Evolutionary conservation across 805 yeast genomes (phyloP), one percentile per base, ranked within the genome.

Genomic region (Candida patagonica): DNA sequence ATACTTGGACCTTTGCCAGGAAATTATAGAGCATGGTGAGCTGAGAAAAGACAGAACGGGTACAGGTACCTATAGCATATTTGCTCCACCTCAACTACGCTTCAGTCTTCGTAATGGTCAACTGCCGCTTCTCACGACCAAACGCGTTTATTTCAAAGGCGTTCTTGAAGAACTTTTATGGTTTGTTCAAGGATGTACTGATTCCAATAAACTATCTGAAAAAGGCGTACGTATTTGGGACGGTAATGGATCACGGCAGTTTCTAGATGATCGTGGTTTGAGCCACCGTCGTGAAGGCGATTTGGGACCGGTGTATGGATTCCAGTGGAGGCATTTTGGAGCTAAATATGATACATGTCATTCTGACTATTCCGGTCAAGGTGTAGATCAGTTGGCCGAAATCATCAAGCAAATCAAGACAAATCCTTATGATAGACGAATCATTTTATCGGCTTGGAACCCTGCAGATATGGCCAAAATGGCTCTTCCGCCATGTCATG

Each of bases 401-500:
- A 76, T 92, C 25, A 84, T 92, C 35, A 66, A 80, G 35, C 84
- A 80, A 47, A 66, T 92, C 49, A 86, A 80, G 53, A 82, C 75
- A 5, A 87, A 84, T 54, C 99, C 99, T 2, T 85, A 84, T 55
- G 97, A 92, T 60, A 74, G 99, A 56, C 71, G 99, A 60, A 86
- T 92, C 52, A 86, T 92, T 42, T 65, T 92, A 74, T 80, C 94
- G 33, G 98, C 99, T 0, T 92, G 99, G 99, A 92, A 92, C 55
- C 98, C 99, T 3, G 88, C 95, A 1, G 99, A 88, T 53, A 84
- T 89, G 56, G 71, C 76, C 38, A 69, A 77, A 47, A 92, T 92
- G 99, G 99, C 99, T 0, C 69, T 92, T 40, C 99, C 99, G 9
- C 99, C 99, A 21, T 92, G 99, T 56, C 99, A 92, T 61, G 94